Conservation (phyloP, 805 yeast species). For the Maudiozyma bulderi region DNA sequence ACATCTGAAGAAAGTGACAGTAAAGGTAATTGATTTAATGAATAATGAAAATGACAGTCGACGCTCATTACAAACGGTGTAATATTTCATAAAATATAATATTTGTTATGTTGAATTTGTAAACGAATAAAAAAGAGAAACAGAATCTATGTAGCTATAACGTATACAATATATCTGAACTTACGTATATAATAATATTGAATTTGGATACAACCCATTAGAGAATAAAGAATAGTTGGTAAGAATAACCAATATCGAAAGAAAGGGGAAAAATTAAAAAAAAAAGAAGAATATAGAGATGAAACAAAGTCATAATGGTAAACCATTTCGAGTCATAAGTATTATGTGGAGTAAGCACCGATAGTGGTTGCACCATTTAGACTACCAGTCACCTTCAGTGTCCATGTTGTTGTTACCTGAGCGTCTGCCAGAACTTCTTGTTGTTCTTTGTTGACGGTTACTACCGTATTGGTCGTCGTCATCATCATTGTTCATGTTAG, state of each 20-base stretch:
- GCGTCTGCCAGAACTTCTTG: neutral
- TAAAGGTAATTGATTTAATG: too few relatives aligned
- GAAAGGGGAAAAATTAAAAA: neutral
- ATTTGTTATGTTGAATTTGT: too few relatives aligned
- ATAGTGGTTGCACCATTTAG: neutral
- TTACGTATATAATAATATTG: neutral
- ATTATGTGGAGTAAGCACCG: too few relatives aligned
- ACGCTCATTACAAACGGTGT: too few relatives aligned
- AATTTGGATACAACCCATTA: too few relatives aligned
- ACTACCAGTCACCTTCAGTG: constrained; percentile 1
- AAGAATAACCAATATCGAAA: too few relatives aligned
- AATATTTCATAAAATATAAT: too few relatives aligned
- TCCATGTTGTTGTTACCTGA: constrained; percentile 1
- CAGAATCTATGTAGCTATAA: neutral
- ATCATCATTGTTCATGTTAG: neutral
- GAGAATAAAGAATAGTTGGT: too few relatives aligned
- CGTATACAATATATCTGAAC: neutral
- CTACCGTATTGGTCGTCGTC: constrained; percentile 1
- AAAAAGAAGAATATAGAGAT: neutral
- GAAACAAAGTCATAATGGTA: neutral
- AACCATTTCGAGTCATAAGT: neutral
- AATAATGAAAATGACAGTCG: too few relatives aligned
- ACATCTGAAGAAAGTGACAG: too few relatives aligned
- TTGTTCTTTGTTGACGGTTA: constrained; percentile 3
- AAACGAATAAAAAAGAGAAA: too few relatives aligned